These are phyloP conservation scores for Phytophthora brassicae DNA, from an alignment of 352 stramenopile species.

Conservation along the genomic window DNA sequence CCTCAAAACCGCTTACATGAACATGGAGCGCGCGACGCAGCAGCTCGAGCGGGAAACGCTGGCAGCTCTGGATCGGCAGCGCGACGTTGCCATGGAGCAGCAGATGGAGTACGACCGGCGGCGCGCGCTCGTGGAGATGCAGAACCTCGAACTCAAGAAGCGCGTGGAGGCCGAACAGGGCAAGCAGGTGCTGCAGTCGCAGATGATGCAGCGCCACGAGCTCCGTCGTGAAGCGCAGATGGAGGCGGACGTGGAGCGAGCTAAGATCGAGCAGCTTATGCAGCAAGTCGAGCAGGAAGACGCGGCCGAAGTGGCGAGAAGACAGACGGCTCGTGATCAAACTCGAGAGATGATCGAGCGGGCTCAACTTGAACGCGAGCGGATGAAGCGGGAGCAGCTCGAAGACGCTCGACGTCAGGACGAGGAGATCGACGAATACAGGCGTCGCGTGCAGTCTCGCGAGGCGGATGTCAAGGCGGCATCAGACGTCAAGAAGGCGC, in stretches of 20 bases:
- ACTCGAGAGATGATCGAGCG: conserved; percentile 61
- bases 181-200: conserved; percentile 66
- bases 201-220: conserved; percentile 73
- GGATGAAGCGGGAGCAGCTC: conserved; percentile 20
- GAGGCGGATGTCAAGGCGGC: conserved; percentile 60
- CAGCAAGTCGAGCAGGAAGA: conserved; percentile 88
- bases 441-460: conserved; percentile 44
- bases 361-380: conserved; percentile 47
- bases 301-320: conserved; percentile 61
- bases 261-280: conserved; percentile 85
- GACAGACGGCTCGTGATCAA: conserved; percentile 59
- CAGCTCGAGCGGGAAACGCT: conserved; percentile 88
- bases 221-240: conserved; percentile 62
- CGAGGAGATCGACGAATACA: conserved; percentile 54
- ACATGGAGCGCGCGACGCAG: conserved; percentile 91
- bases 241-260: conserved; percentile 77
- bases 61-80: conserved; percentile 61
- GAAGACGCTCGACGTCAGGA: conserved; percentile 43
- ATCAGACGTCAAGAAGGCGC: conserved; percentile 63
- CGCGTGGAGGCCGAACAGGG: conserved; percentile 69
- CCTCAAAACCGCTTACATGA: conserved; percentile 93
- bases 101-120: conserved; percentile 93
- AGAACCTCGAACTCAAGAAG: conserved; percentile 56
- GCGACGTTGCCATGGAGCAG: conserved; percentile 89
- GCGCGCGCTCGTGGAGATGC: conserved; percentile 68